Percentiles rank a stretch among this genome's conserved stretches.
These are phyloP conservation scores for Nevesoporus exiguus DNA, from an alignment of 768 basidiomycete genomes.

Conservation along the genomic window DNA sequence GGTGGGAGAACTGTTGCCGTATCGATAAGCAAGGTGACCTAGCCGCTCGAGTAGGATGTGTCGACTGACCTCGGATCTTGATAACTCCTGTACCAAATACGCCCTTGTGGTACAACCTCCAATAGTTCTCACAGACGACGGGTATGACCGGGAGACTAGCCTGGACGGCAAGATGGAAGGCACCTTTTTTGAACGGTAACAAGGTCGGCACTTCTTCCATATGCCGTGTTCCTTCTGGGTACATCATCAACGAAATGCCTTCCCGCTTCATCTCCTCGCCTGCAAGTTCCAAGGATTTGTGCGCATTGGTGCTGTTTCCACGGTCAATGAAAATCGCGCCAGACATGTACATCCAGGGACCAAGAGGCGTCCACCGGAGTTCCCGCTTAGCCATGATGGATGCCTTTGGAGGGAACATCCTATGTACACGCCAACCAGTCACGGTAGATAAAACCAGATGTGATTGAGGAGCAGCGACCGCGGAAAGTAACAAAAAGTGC, in stretches of 20 bases:
- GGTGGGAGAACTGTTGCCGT: slow-evolving; percentile 78
- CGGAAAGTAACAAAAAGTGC: slow-evolving; percentile 26
- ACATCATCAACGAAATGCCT: slow-evolving; percentile 84
- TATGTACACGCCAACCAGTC: slow-evolving; percentile 26
- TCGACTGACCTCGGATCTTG: slow-evolving; percentile 63
- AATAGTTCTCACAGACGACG: slow-evolving; percentile 92
- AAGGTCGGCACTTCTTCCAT: slow-evolving; percentile 61
- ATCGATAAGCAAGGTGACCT: slow-evolving; percentile 1
- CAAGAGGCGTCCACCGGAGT: slow-evolving; percentile 81
- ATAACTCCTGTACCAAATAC: slow-evolving; percentile 74
- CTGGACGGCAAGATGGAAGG: slow-evolving; percentile 93
- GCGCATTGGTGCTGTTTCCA: slow-evolving; percentile 69
- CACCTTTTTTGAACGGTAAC: slow-evolving; percentile 94
- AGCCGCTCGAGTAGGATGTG: neutral
- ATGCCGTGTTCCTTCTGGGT: slow-evolving; percentile 93
- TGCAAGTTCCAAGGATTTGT: slow-evolving; percentile 72
- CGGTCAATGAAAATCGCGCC: slow-evolving; percentile 92
- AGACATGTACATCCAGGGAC: slow-evolving; percentile 85
- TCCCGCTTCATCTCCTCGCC: slow-evolving; percentile 71
- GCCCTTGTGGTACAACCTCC: slow-evolving; percentile 75
- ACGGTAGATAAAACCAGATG: slow-evolving; percentile 4
- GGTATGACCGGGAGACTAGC: slow-evolving; percentile 89
- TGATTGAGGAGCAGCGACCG: slow-evolving; percentile 7
- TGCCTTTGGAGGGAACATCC: slow-evolving; percentile 77
- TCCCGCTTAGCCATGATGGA: slow-evolving; percentile 94